Evolutionary conservation across 176 grass and related monocot genomes (phyloP), one percentile per base, ranked within the genome.

Genomic region (barley (Hordeum vulgare)): DNA sequence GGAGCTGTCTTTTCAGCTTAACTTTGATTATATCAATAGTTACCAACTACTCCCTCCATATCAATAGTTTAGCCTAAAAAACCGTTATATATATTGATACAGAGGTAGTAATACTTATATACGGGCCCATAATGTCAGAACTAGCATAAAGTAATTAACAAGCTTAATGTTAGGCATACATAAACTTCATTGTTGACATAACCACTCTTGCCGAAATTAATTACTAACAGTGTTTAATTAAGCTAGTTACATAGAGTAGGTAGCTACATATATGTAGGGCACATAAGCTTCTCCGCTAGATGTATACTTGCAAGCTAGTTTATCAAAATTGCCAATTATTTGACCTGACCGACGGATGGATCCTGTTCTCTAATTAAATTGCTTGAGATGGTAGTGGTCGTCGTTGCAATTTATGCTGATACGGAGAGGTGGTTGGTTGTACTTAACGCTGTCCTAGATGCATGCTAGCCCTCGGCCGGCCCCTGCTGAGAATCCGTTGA

Each of bases 381-480:
- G 29, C 65, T 39, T 49, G 34, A 14, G 75, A 76, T 77, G 76
- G 81, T 89, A 53, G 71, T 87, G 81, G 81, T 84, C 9, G 70
- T 10, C 42, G 14, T 74, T 84, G 81, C 75, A 84, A 80, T 88
- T 88, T 84, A 79, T 88, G 75, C 81, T 73, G 81, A 59, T 78
- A 66, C 53, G 8, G 26, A 79, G 75, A 66, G 86, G 81, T 88
- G 39, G 86, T 44, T 88, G 51, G 86, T 34, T 88, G 86, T 75
- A 75, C 85, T 86, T 74, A 57, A 80, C 20, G 39, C 39, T 51
- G 63, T 54, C 13, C 78, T 51, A 42, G 57, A 78, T 78, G 31
- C 31, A n/a, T n/a, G 44, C 44, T 45, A 14, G 76, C 76, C 44
- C 58, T 27, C 12, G 12, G 3, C 59, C 14, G 14, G 45, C 45